Evolutionary conservation across 305 asterid genomes (phyloP).

Genomic region (Salvia sclarea): DNA sequence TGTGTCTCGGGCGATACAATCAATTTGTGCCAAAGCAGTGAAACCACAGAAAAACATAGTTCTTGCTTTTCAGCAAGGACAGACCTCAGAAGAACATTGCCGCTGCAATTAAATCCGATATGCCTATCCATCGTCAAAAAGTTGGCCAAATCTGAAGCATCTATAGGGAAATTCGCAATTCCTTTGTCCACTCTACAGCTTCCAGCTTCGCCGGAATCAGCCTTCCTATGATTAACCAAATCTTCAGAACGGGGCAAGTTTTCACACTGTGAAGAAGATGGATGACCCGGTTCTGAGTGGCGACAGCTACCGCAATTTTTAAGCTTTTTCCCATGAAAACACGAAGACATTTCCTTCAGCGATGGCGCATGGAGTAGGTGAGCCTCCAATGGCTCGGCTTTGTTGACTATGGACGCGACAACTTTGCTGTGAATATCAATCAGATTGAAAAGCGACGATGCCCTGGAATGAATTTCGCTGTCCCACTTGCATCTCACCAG

Average conservation of each 20-base stretch:
- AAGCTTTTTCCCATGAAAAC: conserved; percentile 65
- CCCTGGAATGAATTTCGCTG: conserved; percentile 75
- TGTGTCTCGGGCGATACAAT: conserved; percentile 90
- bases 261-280: conserved; percentile 46
- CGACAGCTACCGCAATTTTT: conserved; percentile 52
- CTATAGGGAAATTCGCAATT: conserved; percentile 60
- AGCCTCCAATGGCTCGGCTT: conserved; percentile 96
- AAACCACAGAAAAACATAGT: conserved; percentile 92
- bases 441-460: conserved; percentile 88
- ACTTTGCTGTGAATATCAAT: conserved; percentile 91
- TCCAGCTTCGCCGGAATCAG: conserved; percentile 40
- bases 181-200: conserved; percentile 53
- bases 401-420: conserved; percentile 86
- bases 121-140: conserved; percentile 90
- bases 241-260: conserved; percentile 47
- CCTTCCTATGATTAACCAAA: conserved; percentile 38
- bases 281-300: conserved; percentile 53
- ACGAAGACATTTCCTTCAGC: conserved; percentile 45
- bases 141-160: conserved; percentile 97
- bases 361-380: conserved; percentile 65
- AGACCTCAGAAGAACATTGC: conserved; percentile 76
- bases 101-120: conserved; percentile 81
- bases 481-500: conserved; percentile 95
- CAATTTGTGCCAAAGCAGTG: conserved; percentile 97
- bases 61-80: conserved; percentile 86